A percentile compares a stretch with the other conserved stretches of the same genome.
These are phyloP conservation scores for Harringtonia aguacate DNA, from an alignment of 2,329 filamentous ascomycete genomes.

Conservation along the genomic window DNA sequence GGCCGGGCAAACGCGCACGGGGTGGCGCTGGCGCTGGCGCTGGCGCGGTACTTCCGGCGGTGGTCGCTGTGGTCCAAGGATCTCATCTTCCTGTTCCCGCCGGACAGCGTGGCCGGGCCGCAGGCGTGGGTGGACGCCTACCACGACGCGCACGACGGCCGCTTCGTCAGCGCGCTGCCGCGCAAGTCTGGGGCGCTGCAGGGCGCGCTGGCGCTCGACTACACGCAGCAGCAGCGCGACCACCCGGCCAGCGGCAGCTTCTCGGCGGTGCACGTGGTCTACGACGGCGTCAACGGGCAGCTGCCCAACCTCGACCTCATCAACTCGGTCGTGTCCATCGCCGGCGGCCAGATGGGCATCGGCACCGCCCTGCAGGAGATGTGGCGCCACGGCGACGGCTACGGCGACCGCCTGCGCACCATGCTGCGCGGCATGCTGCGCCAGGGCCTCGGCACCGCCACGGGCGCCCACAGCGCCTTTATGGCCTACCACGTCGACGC, in stretches of 20 bases:
- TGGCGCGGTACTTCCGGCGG: slow-evolving; percentile 90
- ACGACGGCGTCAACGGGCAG: slow-evolving; percentile 93
- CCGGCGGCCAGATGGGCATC: slow-evolving; percentile 86
- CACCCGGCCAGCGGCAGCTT: slow-evolving; percentile 33
- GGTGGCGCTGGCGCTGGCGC: slow-evolving; percentile 71
- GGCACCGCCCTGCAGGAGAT: slow-evolving; percentile 75
- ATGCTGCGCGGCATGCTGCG: slow-evolving; percentile 90
- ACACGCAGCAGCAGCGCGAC: slow-evolving; percentile 52
- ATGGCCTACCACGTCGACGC: slow-evolving; percentile 98
- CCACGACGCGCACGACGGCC: slow-evolving; percentile 73
- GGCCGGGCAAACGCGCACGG: slow-evolving; percentile 75
- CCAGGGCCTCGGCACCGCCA: slow-evolving; percentile 80
- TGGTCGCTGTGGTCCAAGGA: slow-evolving; percentile 99
- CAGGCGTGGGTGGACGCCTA: slow-evolving; percentile 98
- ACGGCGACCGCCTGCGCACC: slow-evolving; percentile 71
- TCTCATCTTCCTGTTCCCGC: slow-evolving; percentile 82
- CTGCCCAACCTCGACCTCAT: slow-evolving; percentile 91
- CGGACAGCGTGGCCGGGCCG: slow-evolving; percentile 79
- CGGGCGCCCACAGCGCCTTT: slow-evolving; percentile 87
- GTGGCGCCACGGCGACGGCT: slow-evolving; percentile 72
- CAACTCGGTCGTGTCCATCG: slow-evolving; percentile 84
- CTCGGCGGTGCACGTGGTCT: slow-evolving; percentile 79
- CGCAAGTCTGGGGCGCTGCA: slow-evolving; percentile 91
- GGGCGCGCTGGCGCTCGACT: slow-evolving; percentile 88
- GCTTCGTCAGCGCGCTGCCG: slow-evolving; percentile 62